Conservation (phyloP, 352 stramenopile genomes). For the Phytophthora cajani region DNA sequence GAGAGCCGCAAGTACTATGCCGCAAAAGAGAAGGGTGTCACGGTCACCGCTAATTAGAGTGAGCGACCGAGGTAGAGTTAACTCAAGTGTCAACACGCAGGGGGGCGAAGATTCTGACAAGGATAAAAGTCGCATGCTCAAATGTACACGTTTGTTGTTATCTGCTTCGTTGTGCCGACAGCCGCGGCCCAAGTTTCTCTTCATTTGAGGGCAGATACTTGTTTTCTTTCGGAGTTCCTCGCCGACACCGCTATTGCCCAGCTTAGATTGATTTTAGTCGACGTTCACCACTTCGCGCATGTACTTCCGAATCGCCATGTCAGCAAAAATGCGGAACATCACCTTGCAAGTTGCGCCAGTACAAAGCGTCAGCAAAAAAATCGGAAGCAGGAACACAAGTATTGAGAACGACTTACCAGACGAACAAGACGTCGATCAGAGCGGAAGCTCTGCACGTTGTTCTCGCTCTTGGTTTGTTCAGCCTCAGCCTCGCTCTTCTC, state of each 20-base stretch:
- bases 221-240: background rate
- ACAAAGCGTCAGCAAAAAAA: background rate
- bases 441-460: constrained; percentile 83
- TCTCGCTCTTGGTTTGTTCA: constrained; percentile 66
- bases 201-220: constrained; percentile 14
- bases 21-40: constrained; percentile 78
- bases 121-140: constrained; percentile 15
- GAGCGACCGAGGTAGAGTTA: constrained; percentile 14
- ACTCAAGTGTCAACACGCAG: background rate
- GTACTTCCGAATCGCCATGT: constrained; percentile 74
- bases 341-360: constrained; percentile 38
- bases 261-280: constrained; percentile 9
- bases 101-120: constrained; percentile 1
- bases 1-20: constrained; percentile 95
- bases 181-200: constrained; percentile 2
- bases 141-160: constrained; percentile 28
- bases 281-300: constrained; percentile 50
- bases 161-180: background rate
- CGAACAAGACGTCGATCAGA: constrained; percentile 79
- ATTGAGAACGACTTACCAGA: constrained; percentile 41
- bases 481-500: constrained; percentile 65
- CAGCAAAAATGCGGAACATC: constrained; percentile 72
- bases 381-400: background rate
- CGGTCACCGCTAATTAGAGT: constrained; percentile 44
- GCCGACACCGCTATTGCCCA: background rate